phyloP scores from a whole-genome alignment of 495 filamentous ascomycete species.

The Neurospora sp. region DNA sequence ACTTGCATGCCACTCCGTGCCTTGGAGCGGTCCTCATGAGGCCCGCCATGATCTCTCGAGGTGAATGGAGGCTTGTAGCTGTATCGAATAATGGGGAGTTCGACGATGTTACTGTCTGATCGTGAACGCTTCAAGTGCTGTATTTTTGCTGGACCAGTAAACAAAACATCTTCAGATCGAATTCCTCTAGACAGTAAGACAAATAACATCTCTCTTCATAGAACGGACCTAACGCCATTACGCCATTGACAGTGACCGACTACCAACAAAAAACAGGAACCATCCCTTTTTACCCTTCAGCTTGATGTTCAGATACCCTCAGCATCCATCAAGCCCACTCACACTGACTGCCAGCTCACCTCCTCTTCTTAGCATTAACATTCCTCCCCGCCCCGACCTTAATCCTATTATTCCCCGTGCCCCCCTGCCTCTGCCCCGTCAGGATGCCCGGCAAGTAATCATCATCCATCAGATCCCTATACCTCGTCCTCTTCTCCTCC shows the following conservation, averaged over 20 bases:
- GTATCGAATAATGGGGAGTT: too few relatives aligned
- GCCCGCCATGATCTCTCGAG: not conserved
- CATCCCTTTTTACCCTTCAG: not conserved
- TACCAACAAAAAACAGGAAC: not conserved
- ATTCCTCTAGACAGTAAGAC: too few relatives aligned
- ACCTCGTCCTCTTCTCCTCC: conserved; percentile 53
- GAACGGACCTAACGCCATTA: not conserved
- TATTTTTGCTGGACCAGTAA: too few relatives aligned
- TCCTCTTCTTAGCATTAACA: conserved; percentile 70
- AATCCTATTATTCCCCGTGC: conserved; percentile 49
- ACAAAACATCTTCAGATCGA: too few relatives aligned
- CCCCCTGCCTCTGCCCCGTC: conserved; percentile 55
- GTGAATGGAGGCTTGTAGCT: too few relatives aligned
- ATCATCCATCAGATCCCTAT: conserved; percentile 85
- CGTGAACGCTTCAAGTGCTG: too few relatives aligned
- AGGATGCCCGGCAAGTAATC: conserved; percentile 85
- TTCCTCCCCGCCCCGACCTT: conserved; percentile 79
- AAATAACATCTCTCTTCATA: too few relatives aligned
- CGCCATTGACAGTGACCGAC: not conserved
- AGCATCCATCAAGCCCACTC: not conserved
- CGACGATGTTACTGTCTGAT: too few relatives aligned
- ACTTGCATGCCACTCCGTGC: not conserved
- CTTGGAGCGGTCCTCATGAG: not conserved
- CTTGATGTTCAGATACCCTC: not conserved
- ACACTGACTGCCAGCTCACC: not conserved